Evolutionary conservation across 768 basidiomycete genomes (phyloP).

Genomic region (Royoungia palumana): DNA sequence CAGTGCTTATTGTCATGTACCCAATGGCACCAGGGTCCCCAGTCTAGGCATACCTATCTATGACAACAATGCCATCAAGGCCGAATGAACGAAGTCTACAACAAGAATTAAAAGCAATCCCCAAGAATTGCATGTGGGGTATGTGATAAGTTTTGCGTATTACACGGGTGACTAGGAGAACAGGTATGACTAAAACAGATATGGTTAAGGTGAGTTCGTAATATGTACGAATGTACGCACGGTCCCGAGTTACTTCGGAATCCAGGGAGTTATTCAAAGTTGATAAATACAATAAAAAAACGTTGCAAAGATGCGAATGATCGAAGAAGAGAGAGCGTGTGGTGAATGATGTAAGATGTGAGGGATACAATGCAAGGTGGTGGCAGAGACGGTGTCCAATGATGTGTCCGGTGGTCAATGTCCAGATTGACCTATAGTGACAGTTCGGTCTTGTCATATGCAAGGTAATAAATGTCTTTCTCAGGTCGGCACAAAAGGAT

Average conservation of each 20-base stretch:
- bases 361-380: conserved; percentile 1
- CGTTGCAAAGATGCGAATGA: background rate
- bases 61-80: conserved; percentile 4
- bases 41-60: conserved; percentile 1
- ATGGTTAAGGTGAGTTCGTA: background rate
- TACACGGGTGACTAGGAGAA: conserved; percentile 11
- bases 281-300: conserved; percentile 20
- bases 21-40: conserved; percentile 1
- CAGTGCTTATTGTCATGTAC: conserved; percentile 12
- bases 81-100: background rate
- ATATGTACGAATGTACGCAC: conserved; percentile 6
- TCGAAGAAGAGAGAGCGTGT: conserved; percentile 6
- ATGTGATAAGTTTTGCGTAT: conserved; percentile 7
- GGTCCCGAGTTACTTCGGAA: conserved; percentile 16
- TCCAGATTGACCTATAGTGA: conserved; percentile 27
- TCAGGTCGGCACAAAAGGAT: conserved; percentile 63
- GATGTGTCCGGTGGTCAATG: conserved; percentile 20
- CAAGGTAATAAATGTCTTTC: conserved; percentile 50
- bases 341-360: conserved; percentile 12
- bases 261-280: conserved; percentile 11
- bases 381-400: conserved; percentile 8
- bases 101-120: conserved; percentile 1
- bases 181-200: conserved; percentile 9
- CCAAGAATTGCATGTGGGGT: conserved; percentile 9
- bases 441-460: conserved; percentile 33